A percentile compares a stretch with the other conserved stretches of the same genome.
phyloP scores from a whole-genome alignment of 495 filamentous ascomycete genomes.

The Tuber indicum region DNA sequence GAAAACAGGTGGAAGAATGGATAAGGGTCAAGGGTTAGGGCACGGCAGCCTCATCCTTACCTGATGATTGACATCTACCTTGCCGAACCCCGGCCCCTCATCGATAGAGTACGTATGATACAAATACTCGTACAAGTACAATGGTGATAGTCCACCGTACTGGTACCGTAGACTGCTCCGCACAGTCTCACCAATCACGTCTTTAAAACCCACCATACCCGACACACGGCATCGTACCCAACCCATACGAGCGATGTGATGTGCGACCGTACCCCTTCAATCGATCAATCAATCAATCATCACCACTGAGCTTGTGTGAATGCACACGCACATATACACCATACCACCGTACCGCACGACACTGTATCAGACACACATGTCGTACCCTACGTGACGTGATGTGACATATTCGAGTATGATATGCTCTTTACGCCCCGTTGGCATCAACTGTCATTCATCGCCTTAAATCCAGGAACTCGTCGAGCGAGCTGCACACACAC shows the following conservation, averaged over 20 bases:
- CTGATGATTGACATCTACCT: background rate
- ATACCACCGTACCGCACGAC: background rate
- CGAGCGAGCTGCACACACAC: background rate
- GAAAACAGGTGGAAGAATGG: background rate
- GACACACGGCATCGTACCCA: background rate
- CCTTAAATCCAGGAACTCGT: constrained; percentile 1
- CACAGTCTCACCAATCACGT: background rate
- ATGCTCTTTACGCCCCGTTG: background rate
- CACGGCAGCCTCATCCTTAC: background rate
- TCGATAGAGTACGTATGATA: background rate
- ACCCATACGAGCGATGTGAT: background rate
- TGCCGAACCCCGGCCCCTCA: background rate
- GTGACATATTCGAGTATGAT: background rate
- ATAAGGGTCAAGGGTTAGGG: background rate
- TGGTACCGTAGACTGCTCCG: background rate
- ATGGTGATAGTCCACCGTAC: background rate
- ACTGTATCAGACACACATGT: background rate
- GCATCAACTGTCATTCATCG: background rate
- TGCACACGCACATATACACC: background rate
- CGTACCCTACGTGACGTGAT: background rate
- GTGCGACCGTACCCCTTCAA: background rate
- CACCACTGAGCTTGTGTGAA: background rate
- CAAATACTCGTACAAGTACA: background rate
- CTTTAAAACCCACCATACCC: background rate
- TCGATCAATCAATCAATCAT: background rate